phyloP scores from a whole-genome alignment of 192 early-diverging fungal genomes.

The Backusella psychrophila region DNA sequence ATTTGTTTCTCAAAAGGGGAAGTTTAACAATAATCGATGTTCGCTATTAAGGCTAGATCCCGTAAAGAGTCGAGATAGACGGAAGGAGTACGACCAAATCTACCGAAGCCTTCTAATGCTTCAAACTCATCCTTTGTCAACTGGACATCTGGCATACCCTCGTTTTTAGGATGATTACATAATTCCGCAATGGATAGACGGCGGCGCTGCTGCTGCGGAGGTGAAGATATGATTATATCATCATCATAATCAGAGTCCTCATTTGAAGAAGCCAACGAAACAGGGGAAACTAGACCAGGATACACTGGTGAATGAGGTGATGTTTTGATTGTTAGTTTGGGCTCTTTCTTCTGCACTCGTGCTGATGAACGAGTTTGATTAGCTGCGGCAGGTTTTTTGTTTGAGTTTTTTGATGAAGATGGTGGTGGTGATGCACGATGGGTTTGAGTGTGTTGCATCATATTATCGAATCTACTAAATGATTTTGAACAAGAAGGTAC shows the following conservation, averaged over 20 bases:
- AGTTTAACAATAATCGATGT: slow-evolving; percentile 4
- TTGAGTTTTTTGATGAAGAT: neutral
- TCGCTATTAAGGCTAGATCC: slow-evolving; percentile 3
- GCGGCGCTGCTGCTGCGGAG: neutral
- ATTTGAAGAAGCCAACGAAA: neutral
- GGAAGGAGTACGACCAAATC: slow-evolving; percentile 24
- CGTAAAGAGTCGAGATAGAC: slow-evolving; percentile 10
- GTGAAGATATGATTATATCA: neutral
- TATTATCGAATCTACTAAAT: slow-evolving; percentile 79
- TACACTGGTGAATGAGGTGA: neutral
- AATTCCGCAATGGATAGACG: slow-evolving; percentile 29
- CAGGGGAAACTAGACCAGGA: slow-evolving; percentile 3
- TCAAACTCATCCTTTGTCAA: slow-evolving; percentile 39
- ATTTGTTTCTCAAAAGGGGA: slow-evolving; percentile 11
- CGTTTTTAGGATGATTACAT: slow-evolving; percentile 22
- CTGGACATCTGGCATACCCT: slow-evolving; percentile 10
- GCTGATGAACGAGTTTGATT: neutral
- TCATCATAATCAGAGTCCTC: neutral
- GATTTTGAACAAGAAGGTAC: slow-evolving; percentile 60
- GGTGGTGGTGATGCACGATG: slow-evolving; percentile 41
- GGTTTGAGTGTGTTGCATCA: slow-evolving; percentile 80
- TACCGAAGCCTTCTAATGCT: slow-evolving; percentile 27
- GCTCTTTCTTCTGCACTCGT: neutral
- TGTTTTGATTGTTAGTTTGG: neutral
- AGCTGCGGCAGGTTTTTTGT: neutral